A percentile compares a stretch with the other conserved stretches of the same genome.
These are phyloP conservation scores for Dothideomycetes sp. DNA, from an alignment of 2,329 filamentous ascomycete genomes.

Conservation along the genomic window DNA sequence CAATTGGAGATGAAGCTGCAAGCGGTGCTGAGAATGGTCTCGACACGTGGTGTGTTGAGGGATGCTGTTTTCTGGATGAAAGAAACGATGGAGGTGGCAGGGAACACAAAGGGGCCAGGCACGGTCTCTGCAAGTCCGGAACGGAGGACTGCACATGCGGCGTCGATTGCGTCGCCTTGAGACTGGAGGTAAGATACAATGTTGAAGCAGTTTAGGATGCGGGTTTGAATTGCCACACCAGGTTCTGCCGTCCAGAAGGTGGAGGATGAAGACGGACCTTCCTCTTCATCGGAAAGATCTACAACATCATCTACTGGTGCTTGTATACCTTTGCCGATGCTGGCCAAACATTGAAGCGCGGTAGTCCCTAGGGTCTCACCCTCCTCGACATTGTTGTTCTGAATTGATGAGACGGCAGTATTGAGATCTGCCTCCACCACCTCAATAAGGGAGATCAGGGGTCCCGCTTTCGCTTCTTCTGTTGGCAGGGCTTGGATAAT, in stretches of 20 bases:
- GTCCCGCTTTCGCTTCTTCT: slow-evolving; percentile 44
- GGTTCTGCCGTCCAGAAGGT: slow-evolving; percentile 42
- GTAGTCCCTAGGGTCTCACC: slow-evolving; percentile 37
- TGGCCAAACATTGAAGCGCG: slow-evolving; percentile 58
- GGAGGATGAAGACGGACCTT: slow-evolving; percentile 20
- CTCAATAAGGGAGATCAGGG: slow-evolving; percentile 50
- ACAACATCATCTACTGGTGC: slow-evolving; percentile 57
- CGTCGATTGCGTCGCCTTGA: slow-evolving; percentile 61
- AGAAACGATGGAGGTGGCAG: slow-evolving; percentile 54
- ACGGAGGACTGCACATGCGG: slow-evolving; percentile 61
- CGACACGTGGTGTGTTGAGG: slow-evolving; percentile 55
- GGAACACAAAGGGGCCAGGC: slow-evolving; percentile 69
- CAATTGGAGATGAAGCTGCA: slow-evolving; percentile 52
- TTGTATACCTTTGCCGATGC: slow-evolving; percentile 64
- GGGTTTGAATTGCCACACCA: slow-evolving; percentile 42
- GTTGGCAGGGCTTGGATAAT: slow-evolving; percentile 64
- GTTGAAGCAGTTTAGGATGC: slow-evolving; percentile 44
- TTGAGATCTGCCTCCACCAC: slow-evolving; percentile 57
- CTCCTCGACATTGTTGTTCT: slow-evolving; percentile 31
- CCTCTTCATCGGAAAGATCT: slow-evolving; percentile 45
- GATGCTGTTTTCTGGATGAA: slow-evolving; percentile 47
- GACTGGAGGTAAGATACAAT: slow-evolving; percentile 46
- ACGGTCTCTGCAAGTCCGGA: slow-evolving; percentile 66
- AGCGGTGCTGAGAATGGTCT: slow-evolving; percentile 60
- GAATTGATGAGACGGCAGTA: slow-evolving; percentile 23